These are phyloP conservation scores for Asterophora parasitica DNA, from an alignment of 768 basidiomycete species.

Conservation along the genomic window DNA sequence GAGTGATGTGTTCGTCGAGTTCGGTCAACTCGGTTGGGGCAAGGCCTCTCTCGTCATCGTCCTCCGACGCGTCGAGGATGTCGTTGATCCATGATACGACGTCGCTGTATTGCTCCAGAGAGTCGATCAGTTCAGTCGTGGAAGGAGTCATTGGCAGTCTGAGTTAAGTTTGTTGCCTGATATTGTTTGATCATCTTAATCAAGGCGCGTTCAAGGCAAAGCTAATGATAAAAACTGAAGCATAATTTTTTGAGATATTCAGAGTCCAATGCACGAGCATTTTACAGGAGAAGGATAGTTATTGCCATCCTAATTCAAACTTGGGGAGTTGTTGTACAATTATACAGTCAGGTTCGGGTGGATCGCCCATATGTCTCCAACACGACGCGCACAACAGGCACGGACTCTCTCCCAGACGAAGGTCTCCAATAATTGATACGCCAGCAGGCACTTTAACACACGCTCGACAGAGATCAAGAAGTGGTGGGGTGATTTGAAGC, in stretches of 20 bases:
- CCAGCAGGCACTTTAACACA: conserved; percentile 70
- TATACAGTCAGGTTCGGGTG: conserved; percentile 36
- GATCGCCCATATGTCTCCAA: conserved; percentile 65
- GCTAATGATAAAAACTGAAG: too few relatives aligned
- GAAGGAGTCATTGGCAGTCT: conserved; percentile 27
- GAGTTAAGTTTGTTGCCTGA: neutral
- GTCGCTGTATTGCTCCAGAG: conserved; percentile 58
- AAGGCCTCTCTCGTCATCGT: conserved; percentile 22
- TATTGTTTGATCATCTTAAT: neutral
- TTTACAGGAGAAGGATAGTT: neutral
- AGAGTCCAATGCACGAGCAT: too few relatives aligned
- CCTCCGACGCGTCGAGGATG: conserved; percentile 37
- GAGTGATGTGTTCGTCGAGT: conserved; percentile 71
- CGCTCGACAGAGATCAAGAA: conserved; percentile 60
- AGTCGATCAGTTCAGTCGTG: conserved; percentile 42
- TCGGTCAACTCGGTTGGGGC: conserved; percentile 39
- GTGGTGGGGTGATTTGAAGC: conserved; percentile 56
- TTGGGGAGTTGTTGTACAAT: conserved; percentile 50
- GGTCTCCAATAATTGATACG: conserved; percentile 63
- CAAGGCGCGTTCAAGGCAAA: too few relatives aligned
- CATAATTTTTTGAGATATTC: too few relatives aligned
- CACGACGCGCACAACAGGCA: conserved; percentile 70
- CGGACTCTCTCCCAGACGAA: conserved; percentile 73
- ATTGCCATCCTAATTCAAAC: conserved; percentile 22
- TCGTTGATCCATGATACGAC: conserved; percentile 72